Percentiles rank a stretch among this genome's conserved stretches.
phyloP scores from a whole-genome alignment of 2,329 filamentous ascomycete genomes.

The Phialophora tarda region DNA sequence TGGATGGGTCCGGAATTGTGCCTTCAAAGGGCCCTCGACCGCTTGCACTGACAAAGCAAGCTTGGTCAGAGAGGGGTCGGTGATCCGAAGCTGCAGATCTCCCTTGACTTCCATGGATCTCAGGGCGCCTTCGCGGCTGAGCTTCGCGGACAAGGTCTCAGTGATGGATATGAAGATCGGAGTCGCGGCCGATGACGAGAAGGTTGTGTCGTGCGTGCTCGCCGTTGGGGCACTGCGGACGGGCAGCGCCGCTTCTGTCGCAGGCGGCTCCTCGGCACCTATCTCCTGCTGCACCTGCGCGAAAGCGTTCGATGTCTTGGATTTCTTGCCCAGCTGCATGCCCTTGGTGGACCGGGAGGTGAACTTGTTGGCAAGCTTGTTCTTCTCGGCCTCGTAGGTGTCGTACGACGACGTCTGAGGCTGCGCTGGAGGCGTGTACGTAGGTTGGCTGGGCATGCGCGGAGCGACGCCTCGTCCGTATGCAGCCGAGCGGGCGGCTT shows the following conservation, averaged over 20 bases:
- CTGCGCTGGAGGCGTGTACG: conserved; percentile 80
- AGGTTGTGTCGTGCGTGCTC: conserved; percentile 53
- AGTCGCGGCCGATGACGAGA: conserved; percentile 75
- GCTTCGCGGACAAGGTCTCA: conserved; percentile 86
- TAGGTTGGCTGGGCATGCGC: conserved; percentile 81
- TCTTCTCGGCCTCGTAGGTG: conserved; percentile 96
- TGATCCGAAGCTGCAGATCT: conserved; percentile 87
- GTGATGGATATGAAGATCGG: conserved; percentile 86
- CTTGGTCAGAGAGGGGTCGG: conserved; percentile 86
- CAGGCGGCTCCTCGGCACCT: conserved; percentile 67
- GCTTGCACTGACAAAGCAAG: conserved; percentile 82
- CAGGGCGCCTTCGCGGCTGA: conserved; percentile 84
- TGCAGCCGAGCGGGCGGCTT: conserved; percentile 75
- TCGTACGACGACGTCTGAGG: conserved; percentile 73
- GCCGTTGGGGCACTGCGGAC: conserved; percentile 53
- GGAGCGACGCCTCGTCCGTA: conserved; percentile 64
- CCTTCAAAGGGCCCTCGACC: conserved; percentile 65
- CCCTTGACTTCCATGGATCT: conserved; percentile 89
- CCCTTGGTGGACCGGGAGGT: conserved; percentile 79
- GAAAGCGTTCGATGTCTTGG: conserved; percentile 96
- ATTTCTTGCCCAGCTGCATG: conserved; percentile 99
- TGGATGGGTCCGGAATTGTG: conserved; percentile 92
- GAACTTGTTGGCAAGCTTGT: conserved; percentile 79
- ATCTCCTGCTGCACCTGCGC: conserved; percentile 92
- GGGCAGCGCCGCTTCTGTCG: conserved; percentile 54